Evolutionary conservation across 2,329 filamentous ascomycete species (phyloP).

Genomic region (Blumeria hordei): DNA sequence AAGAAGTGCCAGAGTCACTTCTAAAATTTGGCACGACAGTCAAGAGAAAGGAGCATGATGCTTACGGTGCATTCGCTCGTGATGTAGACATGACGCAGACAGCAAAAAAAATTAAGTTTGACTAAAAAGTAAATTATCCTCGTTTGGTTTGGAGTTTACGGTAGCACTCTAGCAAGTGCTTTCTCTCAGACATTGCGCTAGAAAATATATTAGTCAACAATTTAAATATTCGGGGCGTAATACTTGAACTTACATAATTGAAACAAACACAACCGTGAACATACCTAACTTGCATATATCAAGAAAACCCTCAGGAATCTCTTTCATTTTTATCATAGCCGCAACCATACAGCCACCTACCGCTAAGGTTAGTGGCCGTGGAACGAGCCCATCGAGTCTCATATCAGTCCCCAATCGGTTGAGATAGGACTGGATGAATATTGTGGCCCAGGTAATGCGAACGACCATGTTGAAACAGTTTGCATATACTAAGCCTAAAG

Average conservation of each 20-base stretch:
- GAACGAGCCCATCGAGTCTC: conserved; percentile 19
- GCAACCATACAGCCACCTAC: conserved; percentile 22
- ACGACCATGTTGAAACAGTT: conserved; percentile 80
- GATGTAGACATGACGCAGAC: conserved; percentile 64
- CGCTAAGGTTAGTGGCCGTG: conserved; percentile 20
- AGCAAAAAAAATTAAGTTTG: conserved; percentile 82
- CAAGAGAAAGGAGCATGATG: conserved; percentile 94
- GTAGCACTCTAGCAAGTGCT: background rate
- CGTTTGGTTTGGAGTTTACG: background rate
- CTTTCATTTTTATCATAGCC: conserved; percentile 16
- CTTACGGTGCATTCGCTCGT: conserved; percentile 90
- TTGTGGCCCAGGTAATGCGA: conserved; percentile 56
- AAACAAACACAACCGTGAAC: conserved; percentile 26
- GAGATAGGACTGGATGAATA: conserved; percentile 49
- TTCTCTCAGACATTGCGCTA: conserved; percentile 1
- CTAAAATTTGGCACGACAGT: conserved; percentile 94
- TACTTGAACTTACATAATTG: conserved; percentile 30
- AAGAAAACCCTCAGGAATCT: conserved; percentile 8
- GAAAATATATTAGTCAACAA: too few relatives aligned
- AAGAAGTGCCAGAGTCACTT: conserved; percentile 70
- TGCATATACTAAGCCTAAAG: conserved; percentile 57
- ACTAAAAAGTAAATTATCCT: conserved; percentile 18
- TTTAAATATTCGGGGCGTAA: too few relatives aligned
- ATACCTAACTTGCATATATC: conserved; percentile 22
- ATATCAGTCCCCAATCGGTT: conserved; percentile 20